A percentile compares a stretch with the other conserved stretches of the same genome.
Evolutionary conservation across 2,329 filamentous ascomycete species (phyloP).

Genomic region (Daldinia sp.): DNA sequence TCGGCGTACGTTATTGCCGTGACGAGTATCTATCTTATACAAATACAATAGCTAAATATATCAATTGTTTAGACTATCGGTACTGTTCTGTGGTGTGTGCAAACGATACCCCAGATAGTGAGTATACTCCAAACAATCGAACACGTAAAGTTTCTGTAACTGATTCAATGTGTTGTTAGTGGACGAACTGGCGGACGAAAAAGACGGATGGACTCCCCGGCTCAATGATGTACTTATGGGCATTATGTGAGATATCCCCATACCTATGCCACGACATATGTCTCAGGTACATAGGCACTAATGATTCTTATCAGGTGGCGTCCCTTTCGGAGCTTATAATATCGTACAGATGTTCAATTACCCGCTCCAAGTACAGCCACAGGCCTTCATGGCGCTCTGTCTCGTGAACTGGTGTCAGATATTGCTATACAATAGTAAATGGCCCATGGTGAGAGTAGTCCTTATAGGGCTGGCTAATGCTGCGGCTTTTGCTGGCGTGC

Average conservation of each 20-base stretch:
- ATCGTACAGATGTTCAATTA: conserved; percentile 58
- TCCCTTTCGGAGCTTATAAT: conserved; percentile 57
- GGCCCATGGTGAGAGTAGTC: conserved; percentile 61
- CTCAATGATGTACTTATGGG: conserved; percentile 73
- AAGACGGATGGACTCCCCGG: conserved; percentile 71
- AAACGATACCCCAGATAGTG: conserved; percentile 58
- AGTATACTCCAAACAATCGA: conserved; percentile 11
- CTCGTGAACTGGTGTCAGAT: conserved; percentile 56
- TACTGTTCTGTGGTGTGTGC: conserved; percentile 57
- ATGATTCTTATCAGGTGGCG: conserved; percentile 49
- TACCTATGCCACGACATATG: too few relatives aligned
- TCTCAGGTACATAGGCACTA: background rate
- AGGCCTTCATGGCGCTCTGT: conserved; percentile 56
- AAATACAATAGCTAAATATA: background rate
- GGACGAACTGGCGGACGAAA: conserved; percentile 71
- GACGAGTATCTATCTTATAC: background rate
- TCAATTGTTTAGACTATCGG: conserved; percentile 47
- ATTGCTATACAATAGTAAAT: conserved; percentile 57
- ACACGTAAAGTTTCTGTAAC: background rate
- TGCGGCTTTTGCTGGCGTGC: conserved; percentile 63
- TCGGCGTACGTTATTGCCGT: conserved; percentile 53
- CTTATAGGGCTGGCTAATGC: conserved; percentile 56
- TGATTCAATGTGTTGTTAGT: conserved; percentile 46
- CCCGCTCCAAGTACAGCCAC: conserved; percentile 59
- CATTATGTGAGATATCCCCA: conserved; percentile 57